phyloP scores from a whole-genome alignment of 2,329 filamentous ascomycete species.

The Microdochium paspali region DNA sequence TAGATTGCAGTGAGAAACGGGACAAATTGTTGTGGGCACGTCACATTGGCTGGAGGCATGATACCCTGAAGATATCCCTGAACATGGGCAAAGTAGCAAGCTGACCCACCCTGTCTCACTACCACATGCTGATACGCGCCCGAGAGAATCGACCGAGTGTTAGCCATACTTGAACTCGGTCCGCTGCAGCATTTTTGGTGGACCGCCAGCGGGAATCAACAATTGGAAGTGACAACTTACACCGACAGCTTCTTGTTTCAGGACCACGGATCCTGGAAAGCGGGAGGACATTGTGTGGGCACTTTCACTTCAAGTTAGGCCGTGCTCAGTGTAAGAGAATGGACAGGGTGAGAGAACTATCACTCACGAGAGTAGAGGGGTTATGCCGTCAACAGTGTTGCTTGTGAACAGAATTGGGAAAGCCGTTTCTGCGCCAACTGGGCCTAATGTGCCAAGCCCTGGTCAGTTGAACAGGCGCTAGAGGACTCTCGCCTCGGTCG shows the following conservation, averaged over 20 bases:
- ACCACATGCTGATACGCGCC: constrained; percentile 17
- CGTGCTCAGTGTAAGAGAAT: neutral
- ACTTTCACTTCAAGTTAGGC: constrained; percentile 5
- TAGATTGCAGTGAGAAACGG: no score
- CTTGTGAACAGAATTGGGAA: constrained; percentile 28
- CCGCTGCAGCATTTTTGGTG: no score
- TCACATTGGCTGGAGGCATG: constrained; percentile 19
- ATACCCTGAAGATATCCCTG: constrained; percentile 24
- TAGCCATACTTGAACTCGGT: constrained; percentile 8
- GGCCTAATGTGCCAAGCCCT: no score
- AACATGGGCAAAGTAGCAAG: constrained; percentile 24
- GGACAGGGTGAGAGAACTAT: neutral
- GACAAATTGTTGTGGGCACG: constrained; percentile 18
- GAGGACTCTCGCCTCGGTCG: no score
- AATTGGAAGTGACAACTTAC: constrained; percentile 14
- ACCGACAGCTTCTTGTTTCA: constrained; percentile 21
- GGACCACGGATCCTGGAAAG: constrained; percentile 19
- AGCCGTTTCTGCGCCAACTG: constrained; percentile 9
- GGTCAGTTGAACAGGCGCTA: no score
- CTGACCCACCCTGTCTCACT: constrained; percentile 16
- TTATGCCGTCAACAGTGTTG: constrained; percentile 27
- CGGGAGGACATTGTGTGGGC: constrained; percentile 16
- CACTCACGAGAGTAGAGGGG: constrained; percentile 23
- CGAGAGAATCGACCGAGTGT: constrained; percentile 2
- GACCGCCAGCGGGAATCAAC: no score